Base-by-base conservation (phyloP, 1,284 basidiomycete species). In the Cryptococcus jaspeensis region DNA sequence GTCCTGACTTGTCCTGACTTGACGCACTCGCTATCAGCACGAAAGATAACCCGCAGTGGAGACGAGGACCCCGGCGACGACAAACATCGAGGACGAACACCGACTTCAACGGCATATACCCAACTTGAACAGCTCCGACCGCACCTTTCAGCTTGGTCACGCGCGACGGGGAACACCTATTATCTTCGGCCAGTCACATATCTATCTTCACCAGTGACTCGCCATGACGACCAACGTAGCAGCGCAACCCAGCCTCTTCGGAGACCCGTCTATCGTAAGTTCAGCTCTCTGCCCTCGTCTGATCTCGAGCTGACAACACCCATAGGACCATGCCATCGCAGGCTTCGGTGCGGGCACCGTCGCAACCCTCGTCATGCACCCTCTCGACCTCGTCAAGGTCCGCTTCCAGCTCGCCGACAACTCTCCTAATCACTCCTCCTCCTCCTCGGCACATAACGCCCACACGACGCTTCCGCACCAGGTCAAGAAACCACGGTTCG, bases 331-430 rank as follows among this genome's bases (percentile, higher is more conserved):
- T 85, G 94, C 95, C 20, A 84, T 87, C 53, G 91, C 92, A 44
- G 95, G 96, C 54, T 85, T 99, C 56, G 89, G 90, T 44, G 95
- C 95, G 36, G 96, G 95, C 45, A 86, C 92, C 54, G 87, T 89
- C 62, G 90, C 93, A 25, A 94, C 94, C 48, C 81, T 98, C 39
- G 93, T 91, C 77, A 96, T 99, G 92, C 94, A 99, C 75, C 96
- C 96, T 5, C 83, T 99, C 41, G 96, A 99, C 78, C 84, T 99
- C 5, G 83, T 99, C 78, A 99, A 99, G 80, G 85, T 97, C 72
- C 89, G 93, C 70, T 87, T 95, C 59, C 95, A 99, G 79, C 91
- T 94, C n/a, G 84, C 87, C 12, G 92, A 88, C 1, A 67, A 53
- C 49, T 56, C 60, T 16, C 36, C 59, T 0, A 38, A 49, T 15